Conservation (phyloP, 352 stramenopile species). For the Chrysophaeum taylorii region DNA sequence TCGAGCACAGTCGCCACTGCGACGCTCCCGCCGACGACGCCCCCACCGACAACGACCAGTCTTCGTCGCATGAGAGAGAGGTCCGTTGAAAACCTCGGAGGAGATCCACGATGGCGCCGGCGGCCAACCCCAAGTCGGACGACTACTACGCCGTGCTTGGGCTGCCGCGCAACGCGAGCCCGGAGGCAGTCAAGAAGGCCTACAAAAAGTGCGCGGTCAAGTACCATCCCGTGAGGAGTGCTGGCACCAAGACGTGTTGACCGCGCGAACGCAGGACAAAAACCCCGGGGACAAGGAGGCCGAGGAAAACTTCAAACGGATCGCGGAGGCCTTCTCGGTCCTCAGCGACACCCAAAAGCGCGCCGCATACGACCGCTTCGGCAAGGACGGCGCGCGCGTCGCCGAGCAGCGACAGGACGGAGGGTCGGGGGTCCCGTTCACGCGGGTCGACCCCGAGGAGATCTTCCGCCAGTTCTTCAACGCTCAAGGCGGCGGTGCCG, state of each 20-base stretch:
- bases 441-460: slow-evolving; percentile 8
- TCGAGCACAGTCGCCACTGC: no score
- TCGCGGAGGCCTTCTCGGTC: slow-evolving; percentile 84
- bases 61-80: no score
- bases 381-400: slow-evolving; percentile 65
- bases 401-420: slow-evolving; percentile 42
- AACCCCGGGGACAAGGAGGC: slow-evolving; percentile 33
- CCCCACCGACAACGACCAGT: no score
- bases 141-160: slow-evolving; percentile 36
- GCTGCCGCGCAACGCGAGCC: slow-evolving; percentile 22
- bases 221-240: slow-evolving; percentile 58
- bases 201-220: slow-evolving; percentile 14
- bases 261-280: no score
- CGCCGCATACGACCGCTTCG: slow-evolving; percentile 79
- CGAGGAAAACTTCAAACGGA: slow-evolving; percentile 78
- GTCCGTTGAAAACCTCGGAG: no score
- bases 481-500: not conserved
- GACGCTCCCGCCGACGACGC: no score
- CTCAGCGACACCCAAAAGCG: slow-evolving; percentile 75
- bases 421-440: no score
- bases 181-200: slow-evolving; percentile 32
- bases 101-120: no score
- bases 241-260: no score
- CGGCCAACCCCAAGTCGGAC: no score
- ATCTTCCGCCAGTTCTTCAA: slow-evolving; percentile 11